A percentile compares a stretch with the other conserved stretches of the same genome.
Evolutionary conservation across 139 green algal genomes (phyloP).

Genomic region (Spirogloea muscicola): DNA sequence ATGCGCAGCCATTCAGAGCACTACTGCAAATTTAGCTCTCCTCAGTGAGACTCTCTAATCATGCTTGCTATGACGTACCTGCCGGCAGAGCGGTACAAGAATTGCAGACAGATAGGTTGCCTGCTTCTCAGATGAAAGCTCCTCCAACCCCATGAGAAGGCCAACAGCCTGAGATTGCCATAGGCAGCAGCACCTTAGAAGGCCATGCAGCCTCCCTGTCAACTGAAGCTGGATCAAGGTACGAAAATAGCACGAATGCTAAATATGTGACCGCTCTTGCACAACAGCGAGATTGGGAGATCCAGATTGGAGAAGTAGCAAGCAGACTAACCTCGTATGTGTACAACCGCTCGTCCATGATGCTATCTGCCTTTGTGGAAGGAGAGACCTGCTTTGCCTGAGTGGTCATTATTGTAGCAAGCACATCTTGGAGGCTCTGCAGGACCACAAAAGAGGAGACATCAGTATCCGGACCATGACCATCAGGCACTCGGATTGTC

Average conservation of each 20-base stretch:
- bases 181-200: no score
- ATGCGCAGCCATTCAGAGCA: no score
- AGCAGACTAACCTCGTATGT: conserved; percentile 48
- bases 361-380: not conserved
- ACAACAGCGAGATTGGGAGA: no score
- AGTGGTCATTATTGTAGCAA: conserved; percentile 22
- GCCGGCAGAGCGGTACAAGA: conserved; percentile 29
- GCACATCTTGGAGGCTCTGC: conserved; percentile 39
- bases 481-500: not conserved
- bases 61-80: conserved; percentile 15
- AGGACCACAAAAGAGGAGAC: conserved; percentile 8
- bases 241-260: no score
- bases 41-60: no score
- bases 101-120: conserved; percentile 29
- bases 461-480: not conserved
- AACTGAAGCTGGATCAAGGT: no score
- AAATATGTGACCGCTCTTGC: no score
- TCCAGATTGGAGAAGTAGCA: no score
- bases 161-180: conserved; percentile 46
- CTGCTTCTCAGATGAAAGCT: conserved; percentile 39
- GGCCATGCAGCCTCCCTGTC: no score
- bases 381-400: not conserved
- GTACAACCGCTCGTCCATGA: conserved; percentile 48
- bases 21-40: not conserved
- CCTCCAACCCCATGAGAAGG: conserved; percentile 45